Evolutionary conservation across 164 flowering plant genomes (phyloP), one percentile per base, ranked within the genome.

Genomic region (Dillenia turbinata): DNA sequence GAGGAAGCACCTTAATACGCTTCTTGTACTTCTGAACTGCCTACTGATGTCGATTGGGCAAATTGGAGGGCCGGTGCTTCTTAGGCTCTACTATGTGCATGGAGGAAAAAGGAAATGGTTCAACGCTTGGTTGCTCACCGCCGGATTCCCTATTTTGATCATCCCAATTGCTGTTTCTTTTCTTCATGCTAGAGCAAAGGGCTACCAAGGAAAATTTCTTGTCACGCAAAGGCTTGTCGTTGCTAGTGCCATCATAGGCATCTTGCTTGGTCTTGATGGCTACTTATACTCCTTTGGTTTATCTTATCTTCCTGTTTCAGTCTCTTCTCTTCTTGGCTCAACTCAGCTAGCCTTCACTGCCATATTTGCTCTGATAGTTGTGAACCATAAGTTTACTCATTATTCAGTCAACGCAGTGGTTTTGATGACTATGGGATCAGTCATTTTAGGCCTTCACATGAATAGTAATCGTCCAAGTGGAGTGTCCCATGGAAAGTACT

Each of bases 321-420:
- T 67, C 13, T 69, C 74, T 12, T 62, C 74, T 5, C 62, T 76
- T 0, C 66, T 73, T 43, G 40, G 60, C 46, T 57, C 77, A 47
- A 69, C 76, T 9, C 76, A 69, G 19, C 65, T 76, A 7, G 73
- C 69, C 9, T 75, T 75, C 71, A 76, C 79, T 12, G 72, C 77
- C n/a, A 16, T 69, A 13, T 76, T 76, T 44, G 67, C 76, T 10
- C 47, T 72, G 14, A 1, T 70, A 7, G 43, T 73, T 12, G 79
- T 72, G 10, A 68, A 47, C 54, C 73, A 73, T 52, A 65, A 54
- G 26, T 77, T 73, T 55, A 77, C 66, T 5, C 49, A 67, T 1
- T 77, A 68, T 19, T 62, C 77, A 0, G 48, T 74, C 17, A 65
- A 73, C 13, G 67, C 75, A 0, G 73, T 77, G 14, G 69, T 71